Base-by-base conservation (phyloP, 2,329 filamentous ascomycete genomes). In the Sordariomycetes sp. region DNA sequence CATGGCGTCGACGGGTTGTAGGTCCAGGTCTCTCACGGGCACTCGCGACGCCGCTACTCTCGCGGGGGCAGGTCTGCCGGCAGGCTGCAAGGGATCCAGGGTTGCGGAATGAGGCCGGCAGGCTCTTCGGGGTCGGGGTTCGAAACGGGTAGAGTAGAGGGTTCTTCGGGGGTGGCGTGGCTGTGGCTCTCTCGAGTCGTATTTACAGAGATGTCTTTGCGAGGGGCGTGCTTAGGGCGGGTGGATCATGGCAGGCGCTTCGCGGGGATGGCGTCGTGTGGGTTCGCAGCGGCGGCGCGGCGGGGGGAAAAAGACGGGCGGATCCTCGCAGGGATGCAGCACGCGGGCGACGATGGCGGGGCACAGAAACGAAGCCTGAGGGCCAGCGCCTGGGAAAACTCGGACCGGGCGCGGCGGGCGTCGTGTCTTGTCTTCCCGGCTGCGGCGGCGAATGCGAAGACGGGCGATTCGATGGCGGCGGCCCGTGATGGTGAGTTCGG, bases 1-100 rank as follows among this genome's bases (percentile, higher is more conserved):
- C 81, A 84, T 84, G 20, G 11, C 22, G 40, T 46, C 40, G 11
- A n/a, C 40, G 16, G n/a, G 40, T 6, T 46, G 40, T n/a, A 46
- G 40, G 6, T 46, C 40, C 18, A 46, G 40, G 10, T 14, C 40
- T 46, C 40, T n/a, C 5, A n/a, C 40, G 3, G 40, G 40, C 16
- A 46, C 40, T 46, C 40, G 40, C 40, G 40, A 46, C 40, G 40
- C 16, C 10, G 28, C 28, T 32, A n/a, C 40, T n/a, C 40, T 46
- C 40, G 40, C 16, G 37, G 37, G 12, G 40, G 40, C 40, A 7
- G 40, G 5, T n/a, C n/a, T 46, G 40, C 40, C 40, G 40, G 14
- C n/a, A n/a, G 40, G 16, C n/a, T 16, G 40, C n/a, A 46, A n/a
- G 40, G 40, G 40, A 46, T 46, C 40, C 40, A 46, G 40, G 14